Base-by-base conservation (phyloP, 2,329 filamentous ascomycete species). In the Rutstroemia sydowiana region DNA sequence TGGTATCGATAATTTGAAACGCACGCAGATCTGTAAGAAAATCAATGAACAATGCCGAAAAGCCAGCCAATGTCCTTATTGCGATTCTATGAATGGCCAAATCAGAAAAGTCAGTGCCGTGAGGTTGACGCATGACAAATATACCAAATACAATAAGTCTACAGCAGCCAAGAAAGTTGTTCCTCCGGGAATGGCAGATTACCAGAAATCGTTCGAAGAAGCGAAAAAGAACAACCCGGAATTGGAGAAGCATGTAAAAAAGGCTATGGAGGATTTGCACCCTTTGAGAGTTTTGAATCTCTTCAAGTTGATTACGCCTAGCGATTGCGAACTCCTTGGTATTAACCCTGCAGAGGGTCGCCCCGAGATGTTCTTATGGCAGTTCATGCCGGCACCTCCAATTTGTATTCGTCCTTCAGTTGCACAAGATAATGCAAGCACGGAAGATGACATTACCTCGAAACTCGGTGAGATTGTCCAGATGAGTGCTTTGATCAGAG, bases 361-460 rank as follows among this genome's bases (percentile, higher is more conserved):
- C 43, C 93, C 93, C 0, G 93, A 98, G 68, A 98, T 93, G 93
- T 95, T 99, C 89, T 81, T 98, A 55, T 75, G 98, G 56, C 95
- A 90, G 0, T 91, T 97, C 45, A 78, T 99, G 43, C 91, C 93
- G 5, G 95, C 98, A 0, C 93, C 93, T 1, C 93, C 93, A 2
- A 93, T 93, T 44, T 91, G 93, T 3, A 95, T 99, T 34, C 87
- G 93, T 50, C 93, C 93, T 5, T 96, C 90, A 77, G 95, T 98
- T 62, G 95, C 92, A 20, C 92, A 97, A 74, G 95, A 97, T 65
- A 91, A 93, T 48, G 95, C 89, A 40, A 87, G 88, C 48, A 93
- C 93, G 67, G 93, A 99, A 72, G 93, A 99, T 69, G 95, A 99
- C 76, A 79, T 99, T 78, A 99, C 93, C 0, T 98, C 96, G 79